phyloP scores from a whole-genome alignment of 495 filamentous ascomycete species.

The Melanomma pulvis-pyrius region DNA sequence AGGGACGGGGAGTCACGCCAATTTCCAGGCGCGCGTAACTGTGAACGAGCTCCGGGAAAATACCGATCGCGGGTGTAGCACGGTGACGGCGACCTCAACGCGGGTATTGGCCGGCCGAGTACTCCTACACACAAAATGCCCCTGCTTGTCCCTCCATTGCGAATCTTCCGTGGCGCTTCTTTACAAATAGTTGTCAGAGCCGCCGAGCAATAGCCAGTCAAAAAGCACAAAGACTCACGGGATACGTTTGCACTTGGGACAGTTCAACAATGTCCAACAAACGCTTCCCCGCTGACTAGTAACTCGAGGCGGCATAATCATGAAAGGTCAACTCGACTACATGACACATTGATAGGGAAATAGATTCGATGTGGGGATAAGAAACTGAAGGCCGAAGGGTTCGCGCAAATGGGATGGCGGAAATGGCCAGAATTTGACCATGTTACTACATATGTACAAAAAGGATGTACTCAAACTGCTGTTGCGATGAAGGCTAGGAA shows the following conservation, averaged over 20 bases:
- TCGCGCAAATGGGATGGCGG: too few relatives aligned
- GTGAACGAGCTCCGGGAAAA: too few relatives aligned
- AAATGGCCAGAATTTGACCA: too few relatives aligned
- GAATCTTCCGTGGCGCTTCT: neutral
- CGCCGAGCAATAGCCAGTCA: neutral
- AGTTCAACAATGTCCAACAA: neutral
- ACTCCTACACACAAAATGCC: neutral
- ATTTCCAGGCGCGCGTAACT: too few relatives aligned
- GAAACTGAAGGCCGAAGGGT: too few relatives aligned
- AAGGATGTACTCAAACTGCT: too few relatives aligned
- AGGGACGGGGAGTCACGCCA: too few relatives aligned
- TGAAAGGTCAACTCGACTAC: too few relatives aligned
- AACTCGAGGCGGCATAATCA: too few relatives aligned
- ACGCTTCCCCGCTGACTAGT: neutral
- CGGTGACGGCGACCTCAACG: neutral
- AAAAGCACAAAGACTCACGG: neutral
- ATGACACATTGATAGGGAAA: too few relatives aligned
- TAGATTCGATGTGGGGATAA: neutral
- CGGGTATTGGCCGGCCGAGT: neutral
- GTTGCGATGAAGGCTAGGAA: too few relatives aligned
- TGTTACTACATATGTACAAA: neutral
- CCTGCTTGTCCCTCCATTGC: neutral
- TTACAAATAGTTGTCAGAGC: neutral
- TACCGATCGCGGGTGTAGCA: neutral
- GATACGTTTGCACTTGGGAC: neutral